Evolutionary conservation across 805 yeast species (phyloP), one percentile per base, ranked within the genome.

Genomic region (Barnettozyma wickerhamii): DNA sequence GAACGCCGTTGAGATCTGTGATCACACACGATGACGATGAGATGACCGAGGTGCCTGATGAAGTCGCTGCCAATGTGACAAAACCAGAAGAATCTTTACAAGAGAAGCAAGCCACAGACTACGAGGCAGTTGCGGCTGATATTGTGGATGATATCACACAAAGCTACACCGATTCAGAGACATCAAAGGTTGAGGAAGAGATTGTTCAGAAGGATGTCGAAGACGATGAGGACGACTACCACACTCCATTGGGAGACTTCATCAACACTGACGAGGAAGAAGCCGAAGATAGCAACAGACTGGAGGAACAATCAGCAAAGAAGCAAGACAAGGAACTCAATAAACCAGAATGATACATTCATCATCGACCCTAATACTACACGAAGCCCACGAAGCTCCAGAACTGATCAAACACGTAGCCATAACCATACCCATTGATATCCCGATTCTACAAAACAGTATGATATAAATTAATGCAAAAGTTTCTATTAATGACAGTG

Each of bases 21-120:
- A 13, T 35, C 14, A 35, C 24, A 15, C 26, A 40, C 6, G 59
- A 56, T 32, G 7, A 33, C 2, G 36, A 52, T 9, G 53, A 47
- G 26, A 23, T 9, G 2, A 12, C 26, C 2, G 26, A 23, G 26
- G 12, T 12, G 3, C 12, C 26, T 23, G 12, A 23, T 12, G 26
- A 23, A 30, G 31, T 41, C 12, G 36, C 46, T 5, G 33, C 26
- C 2, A 35, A 17, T 4, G 5, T 15, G 4, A 20, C 36, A 10
- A 10, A 13, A 9, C 6, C 19, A n/a, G 18, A 27, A 13, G 26
- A 23, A 7, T n/a, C 4, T 9, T n/a, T n/a, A n/a, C n/a, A n/a
- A n/a, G n/a, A n/a, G n/a, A n/a, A n/a, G n/a, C 21, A 20, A 10
- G 5, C 18, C 21, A 30, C 20, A 9, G 13, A 17, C n/a, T 41